These are phyloP conservation scores for Chalaropsis thielavioides DNA, from an alignment of 2,329 filamentous ascomycete genomes.

Conservation along the genomic window DNA sequence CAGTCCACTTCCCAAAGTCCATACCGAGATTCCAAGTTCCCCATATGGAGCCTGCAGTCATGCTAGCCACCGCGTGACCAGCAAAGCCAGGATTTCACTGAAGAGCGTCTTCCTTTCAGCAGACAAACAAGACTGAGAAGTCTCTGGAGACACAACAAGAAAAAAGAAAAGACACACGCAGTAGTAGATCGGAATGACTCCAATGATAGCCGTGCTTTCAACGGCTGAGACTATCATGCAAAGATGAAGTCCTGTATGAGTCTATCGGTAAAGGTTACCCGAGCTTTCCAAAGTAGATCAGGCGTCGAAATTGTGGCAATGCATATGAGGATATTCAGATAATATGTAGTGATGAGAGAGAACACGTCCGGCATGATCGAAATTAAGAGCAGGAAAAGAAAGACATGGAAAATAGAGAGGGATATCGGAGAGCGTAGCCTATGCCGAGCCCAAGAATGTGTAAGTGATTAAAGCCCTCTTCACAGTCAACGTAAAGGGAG, in stretches of 20 bases:
- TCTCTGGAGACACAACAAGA: background rate
- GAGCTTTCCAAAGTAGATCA: background rate
- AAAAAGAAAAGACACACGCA: background rate
- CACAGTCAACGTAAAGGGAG: slow-evolving; percentile 13
- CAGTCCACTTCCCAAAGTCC: background rate
- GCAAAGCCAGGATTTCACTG: background rate
- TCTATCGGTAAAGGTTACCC: background rate
- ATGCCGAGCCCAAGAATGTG: slow-evolving; percentile 12
- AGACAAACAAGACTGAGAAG: background rate
- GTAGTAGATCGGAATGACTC: background rate
- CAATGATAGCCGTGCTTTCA: background rate
- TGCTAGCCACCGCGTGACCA: background rate
- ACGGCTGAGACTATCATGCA: background rate
- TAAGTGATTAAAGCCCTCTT: slow-evolving; percentile 14
- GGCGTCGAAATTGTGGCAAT: background rate
- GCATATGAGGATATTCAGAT: slow-evolving; percentile 2
- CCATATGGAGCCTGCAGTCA: background rate
- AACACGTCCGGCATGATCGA: slow-evolving; percentile 6
- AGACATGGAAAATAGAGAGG: slow-evolving; percentile 5
- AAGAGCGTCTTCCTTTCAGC: background rate
- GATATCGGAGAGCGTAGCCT: slow-evolving; percentile 13
- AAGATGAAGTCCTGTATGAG: background rate
- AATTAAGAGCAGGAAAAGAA: slow-evolving; percentile 3
- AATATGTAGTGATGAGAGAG: background rate
- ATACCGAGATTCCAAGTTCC: background rate